phyloP scores from a whole-genome alignment of 1,284 basidiomycete species.

The Cryptococcus maquisensis region DNA sequence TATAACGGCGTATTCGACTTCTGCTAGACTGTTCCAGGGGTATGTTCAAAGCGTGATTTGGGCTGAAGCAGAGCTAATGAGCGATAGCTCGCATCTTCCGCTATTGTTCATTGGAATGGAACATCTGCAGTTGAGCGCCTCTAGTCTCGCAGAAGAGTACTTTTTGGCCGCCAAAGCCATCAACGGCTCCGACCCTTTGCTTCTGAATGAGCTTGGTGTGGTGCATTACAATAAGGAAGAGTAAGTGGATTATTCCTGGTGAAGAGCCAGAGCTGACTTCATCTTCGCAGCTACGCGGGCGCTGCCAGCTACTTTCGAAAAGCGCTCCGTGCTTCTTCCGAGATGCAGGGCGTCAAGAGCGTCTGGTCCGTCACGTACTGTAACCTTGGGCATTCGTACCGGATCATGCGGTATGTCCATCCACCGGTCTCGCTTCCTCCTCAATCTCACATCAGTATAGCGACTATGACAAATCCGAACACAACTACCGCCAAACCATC shows the following conservation, averaged over 20 bases:
- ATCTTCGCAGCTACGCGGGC: constrained; percentile 52
- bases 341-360: constrained; percentile 75
- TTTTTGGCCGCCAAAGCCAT: constrained; percentile 73
- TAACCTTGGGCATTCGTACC: constrained; percentile 81
- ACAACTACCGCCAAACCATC: constrained; percentile 68
- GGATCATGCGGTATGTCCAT: constrained; percentile 64
- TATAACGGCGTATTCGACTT: constrained; percentile 95
- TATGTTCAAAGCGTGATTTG: constrained; percentile 48
- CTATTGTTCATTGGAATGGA: constrained; percentile 98
- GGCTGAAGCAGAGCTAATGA: neutral
- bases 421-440: no score
- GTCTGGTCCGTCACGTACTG: constrained; percentile 84
- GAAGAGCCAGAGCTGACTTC: constrained; percentile 2
- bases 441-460: constrained; percentile 46
- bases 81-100: constrained; percentile 76
- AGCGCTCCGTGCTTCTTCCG: constrained; percentile 67
- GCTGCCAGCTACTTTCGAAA: constrained; percentile 68
- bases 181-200: constrained; percentile 79
- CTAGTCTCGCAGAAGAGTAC: constrained; percentile 77
- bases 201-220: constrained; percentile 89
- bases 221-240: constrained; percentile 81
- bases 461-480: constrained; percentile 63
- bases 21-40: constrained; percentile 89
- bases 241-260: constrained; percentile 52
- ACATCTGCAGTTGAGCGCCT: constrained; percentile 84